Evolutionary conservation across 2,329 filamentous ascomycete species (phyloP).

Genomic region (Colletotrichum sp.): DNA sequence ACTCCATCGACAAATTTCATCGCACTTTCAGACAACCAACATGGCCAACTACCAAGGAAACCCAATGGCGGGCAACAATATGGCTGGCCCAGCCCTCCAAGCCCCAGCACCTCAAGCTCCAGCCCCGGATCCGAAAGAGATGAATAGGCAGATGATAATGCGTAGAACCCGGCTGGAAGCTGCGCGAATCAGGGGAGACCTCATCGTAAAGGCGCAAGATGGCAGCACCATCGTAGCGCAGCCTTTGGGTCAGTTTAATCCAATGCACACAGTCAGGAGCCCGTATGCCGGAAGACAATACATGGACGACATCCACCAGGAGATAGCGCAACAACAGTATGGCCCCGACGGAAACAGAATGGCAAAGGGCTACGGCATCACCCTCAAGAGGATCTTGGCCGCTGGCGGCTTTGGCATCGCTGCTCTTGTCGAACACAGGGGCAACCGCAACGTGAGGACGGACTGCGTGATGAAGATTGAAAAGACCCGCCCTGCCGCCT

Average conservation of each 20-base stretch:
- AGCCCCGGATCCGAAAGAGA: neutral
- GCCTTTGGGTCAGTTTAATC: neutral
- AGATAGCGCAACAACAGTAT: neutral
- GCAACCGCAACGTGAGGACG: neutral
- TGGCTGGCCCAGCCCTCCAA: neutral
- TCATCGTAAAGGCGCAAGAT: neutral
- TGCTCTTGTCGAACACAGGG: constrained; percentile 16
- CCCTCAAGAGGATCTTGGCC: constrained; percentile 30
- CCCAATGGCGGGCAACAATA: neutral
- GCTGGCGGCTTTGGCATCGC: constrained; percentile 30
- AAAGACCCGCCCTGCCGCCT: neutral
- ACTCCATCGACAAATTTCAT: neutral
- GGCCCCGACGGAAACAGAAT: neutral
- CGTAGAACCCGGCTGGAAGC: neutral
- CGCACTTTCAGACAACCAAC: neutral
- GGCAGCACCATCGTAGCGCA: neutral
- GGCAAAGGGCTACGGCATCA: constrained; percentile 24
- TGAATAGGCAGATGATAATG: neutral
- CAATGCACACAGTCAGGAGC: neutral
- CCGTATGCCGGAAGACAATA: neutral
- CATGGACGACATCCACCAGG: neutral
- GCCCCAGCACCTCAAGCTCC: too few species aligned
- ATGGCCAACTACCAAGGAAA: neutral
- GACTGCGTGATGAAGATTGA: constrained; percentile 12
- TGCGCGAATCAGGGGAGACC: neutral